Evolutionary conservation across 2,329 filamentous ascomycete species (phyloP), one percentile per base, ranked within the genome.

Genomic region (Cercospora sp.): DNA sequence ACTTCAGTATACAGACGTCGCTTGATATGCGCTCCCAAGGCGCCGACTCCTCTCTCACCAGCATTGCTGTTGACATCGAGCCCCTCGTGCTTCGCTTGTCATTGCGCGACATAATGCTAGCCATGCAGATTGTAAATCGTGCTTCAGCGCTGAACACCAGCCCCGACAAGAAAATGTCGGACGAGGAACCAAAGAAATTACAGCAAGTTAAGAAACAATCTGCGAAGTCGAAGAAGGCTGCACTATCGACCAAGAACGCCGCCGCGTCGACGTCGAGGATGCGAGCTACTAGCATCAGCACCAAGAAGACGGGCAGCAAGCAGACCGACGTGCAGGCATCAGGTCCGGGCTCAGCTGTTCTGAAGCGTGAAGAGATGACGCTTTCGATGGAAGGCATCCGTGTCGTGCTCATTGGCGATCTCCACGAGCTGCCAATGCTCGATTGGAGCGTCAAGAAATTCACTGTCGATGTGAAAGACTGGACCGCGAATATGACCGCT

Each of bases 401-500:
- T 69, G 88, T 99, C 2, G 92, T 99, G 13, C 85, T 99, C 16
- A 97, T 99, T 74, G 96, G 96, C 8, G 95, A 99, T 75, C 82
- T 96, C 3, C 96, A 99, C 76, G 96, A 99, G 81, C 84, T 99
- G 74, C 96, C 95, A 2, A 92, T 99, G 68, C 84, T 99, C 4
- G 96, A 99, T 77, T 88, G 96, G 80, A 97, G 92, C 72, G 89
- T 99, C 74, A 97, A 97, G 81, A 89, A 90, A 64, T 98, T 98
- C 76, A 91, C 88, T 5, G 87, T 94, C 2, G 89, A 91, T 57
- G 92, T 96, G 3, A 89, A 91, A 72, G 93, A 99, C 77, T 99
- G 95, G 95, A 94, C 94, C 1, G 90, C 89, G 5, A 90, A 90
- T 24, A 85, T 99, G 79, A 93, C 90, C 75, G 94, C 92, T 0